These are phyloP conservation scores for Saccharomyces hybrid DNA, from an alignment of 1,139 yeast genomes.

Conservation along the genomic window DNA sequence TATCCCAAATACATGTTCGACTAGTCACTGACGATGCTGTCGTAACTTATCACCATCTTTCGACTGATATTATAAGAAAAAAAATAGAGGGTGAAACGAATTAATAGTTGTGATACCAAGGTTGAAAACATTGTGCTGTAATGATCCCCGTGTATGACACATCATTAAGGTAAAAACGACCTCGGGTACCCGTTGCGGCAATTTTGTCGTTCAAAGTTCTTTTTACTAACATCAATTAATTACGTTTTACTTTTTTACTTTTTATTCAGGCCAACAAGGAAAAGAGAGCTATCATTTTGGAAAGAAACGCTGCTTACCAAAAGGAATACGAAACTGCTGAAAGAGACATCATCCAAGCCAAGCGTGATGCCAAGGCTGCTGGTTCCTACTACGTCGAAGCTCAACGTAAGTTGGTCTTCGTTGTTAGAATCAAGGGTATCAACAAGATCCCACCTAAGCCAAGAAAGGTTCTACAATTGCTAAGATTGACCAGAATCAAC, in stretches of 20 bases:
- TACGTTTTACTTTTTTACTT: not conserved
- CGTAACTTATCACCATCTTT: conserved; percentile 94
- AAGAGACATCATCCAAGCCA: conserved; percentile 84
- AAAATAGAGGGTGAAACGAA: not conserved
- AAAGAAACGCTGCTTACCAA: conserved; percentile 97
- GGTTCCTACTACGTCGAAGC: conserved; percentile 97
- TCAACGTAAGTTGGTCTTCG: conserved; percentile 93
- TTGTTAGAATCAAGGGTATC: conserved; percentile 99
- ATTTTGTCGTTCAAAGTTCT: not conserved
- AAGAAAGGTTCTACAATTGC: conserved; percentile 97
- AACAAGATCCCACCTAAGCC: conserved; percentile 99
- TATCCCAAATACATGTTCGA: conserved; percentile 52
- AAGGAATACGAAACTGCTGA: conserved; percentile 94
- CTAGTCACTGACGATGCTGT: conserved; percentile 79
- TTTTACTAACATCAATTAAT: not conserved
- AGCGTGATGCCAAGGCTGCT: conserved; percentile 93
- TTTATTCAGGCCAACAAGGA: conserved; percentile 51
- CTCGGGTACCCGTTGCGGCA: not conserved
- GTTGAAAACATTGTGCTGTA: not conserved
- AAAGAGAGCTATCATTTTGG: conserved; percentile 92
- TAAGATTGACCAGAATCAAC: conserved; percentile 97
- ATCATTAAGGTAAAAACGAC: not conserved
- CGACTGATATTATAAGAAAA: conserved; percentile 62
- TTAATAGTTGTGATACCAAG: not conserved
- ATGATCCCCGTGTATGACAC: not conserved